Percentiles rank a stretch among this genome's conserved stretches.
phyloP scores from a whole-genome alignment of 352 stramenopile genomes.

The Pythium myriotylum region DNA sequence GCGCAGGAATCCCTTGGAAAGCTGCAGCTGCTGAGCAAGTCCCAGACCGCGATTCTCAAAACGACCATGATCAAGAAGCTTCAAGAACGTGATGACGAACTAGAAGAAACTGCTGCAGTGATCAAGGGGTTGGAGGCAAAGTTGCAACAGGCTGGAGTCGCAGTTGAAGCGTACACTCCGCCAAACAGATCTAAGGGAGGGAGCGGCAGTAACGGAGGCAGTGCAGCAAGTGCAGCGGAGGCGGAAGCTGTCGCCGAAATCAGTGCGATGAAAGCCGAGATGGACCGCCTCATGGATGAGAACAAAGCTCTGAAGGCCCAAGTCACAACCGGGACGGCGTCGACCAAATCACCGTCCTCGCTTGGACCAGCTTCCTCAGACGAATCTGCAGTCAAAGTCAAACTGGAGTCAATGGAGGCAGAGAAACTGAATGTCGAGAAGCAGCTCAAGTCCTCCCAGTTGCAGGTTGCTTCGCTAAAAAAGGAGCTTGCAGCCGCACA shows the following conservation, averaged over 20 bases:
- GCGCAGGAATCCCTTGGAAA: conserved; percentile 82
- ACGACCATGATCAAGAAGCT: conserved; percentile 83
- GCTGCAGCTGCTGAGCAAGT: conserved; percentile 83
- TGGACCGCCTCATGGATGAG: conserved; percentile 70
- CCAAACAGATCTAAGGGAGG: conserved; percentile 5
- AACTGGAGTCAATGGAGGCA: conserved; percentile 39
- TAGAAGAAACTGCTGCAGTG: conserved; percentile 64
- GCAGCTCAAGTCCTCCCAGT: conserved; percentile 65
- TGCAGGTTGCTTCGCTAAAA: conserved; percentile 47
- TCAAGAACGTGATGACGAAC: conserved; percentile 58
- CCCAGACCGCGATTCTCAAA: conserved; percentile 83
- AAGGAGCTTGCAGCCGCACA: conserved; percentile 28
- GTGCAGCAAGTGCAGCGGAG: conserved; percentile 27
- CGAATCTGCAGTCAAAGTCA: conserved; percentile 7
- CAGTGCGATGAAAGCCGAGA: conserved; percentile 70
- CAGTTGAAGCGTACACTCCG: conserved; percentile 34
- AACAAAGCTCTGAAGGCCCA: conserved; percentile 56
- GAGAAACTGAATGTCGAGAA: conserved; percentile 61
- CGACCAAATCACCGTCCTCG: not conserved
- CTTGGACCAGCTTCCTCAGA: not conserved
- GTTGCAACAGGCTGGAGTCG: conserved; percentile 50
- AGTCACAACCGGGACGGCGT: conserved; percentile 1
- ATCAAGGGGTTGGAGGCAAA: conserved; percentile 72
- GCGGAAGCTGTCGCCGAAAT: conserved; percentile 62
- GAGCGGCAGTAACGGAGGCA: not conserved